Evolutionary conservation across 1,284 basidiomycete genomes (phyloP).

Genomic region (Boletus semigastroideus): DNA sequence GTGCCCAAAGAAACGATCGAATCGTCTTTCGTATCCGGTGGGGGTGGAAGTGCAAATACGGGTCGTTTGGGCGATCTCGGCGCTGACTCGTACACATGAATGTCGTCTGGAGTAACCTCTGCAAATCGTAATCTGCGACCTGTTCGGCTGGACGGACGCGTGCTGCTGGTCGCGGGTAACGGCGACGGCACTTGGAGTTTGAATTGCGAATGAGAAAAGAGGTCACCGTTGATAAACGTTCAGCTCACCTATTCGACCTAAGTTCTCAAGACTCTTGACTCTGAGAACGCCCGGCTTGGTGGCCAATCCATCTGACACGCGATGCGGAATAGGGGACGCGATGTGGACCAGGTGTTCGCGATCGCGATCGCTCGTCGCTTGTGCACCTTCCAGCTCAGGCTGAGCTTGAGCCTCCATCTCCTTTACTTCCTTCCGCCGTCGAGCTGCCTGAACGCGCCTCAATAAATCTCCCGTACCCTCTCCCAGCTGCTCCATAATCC

Average conservation of each 20-base stretch:
- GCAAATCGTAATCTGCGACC: constrained; percentile 54
- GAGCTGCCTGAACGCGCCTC: constrained; percentile 41
- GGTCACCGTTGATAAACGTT: background rate
- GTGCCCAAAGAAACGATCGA: constrained; percentile 54
- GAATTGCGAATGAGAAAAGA: constrained; percentile 3
- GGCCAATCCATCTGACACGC: constrained; percentile 12
- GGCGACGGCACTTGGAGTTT: constrained; percentile 22
- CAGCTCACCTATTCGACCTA: constrained; percentile 20
- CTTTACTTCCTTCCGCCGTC: constrained; percentile 27
- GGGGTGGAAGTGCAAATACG: constrained; percentile 47
- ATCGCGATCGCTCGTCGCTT: background rate
- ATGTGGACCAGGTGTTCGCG: background rate
- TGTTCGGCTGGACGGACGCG: constrained; percentile 43
- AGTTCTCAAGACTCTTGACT: constrained; percentile 33
- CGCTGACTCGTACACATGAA: constrained; percentile 77
- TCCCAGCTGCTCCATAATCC: constrained; percentile 57
- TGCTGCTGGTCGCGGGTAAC: constrained; percentile 27
- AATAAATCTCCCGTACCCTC: constrained; percentile 47
- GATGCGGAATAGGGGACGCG: constrained; percentile 17
- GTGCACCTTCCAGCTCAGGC: background rate
- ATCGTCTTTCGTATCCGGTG: constrained; percentile 46
- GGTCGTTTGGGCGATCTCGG: constrained; percentile 67
- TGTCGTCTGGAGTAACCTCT: constrained; percentile 49
- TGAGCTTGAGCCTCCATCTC: background rate
- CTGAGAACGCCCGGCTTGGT: constrained; percentile 28